Base-by-base conservation (phyloP, 345 rosid genomes). In the Limnanthes douglasii region DNA sequence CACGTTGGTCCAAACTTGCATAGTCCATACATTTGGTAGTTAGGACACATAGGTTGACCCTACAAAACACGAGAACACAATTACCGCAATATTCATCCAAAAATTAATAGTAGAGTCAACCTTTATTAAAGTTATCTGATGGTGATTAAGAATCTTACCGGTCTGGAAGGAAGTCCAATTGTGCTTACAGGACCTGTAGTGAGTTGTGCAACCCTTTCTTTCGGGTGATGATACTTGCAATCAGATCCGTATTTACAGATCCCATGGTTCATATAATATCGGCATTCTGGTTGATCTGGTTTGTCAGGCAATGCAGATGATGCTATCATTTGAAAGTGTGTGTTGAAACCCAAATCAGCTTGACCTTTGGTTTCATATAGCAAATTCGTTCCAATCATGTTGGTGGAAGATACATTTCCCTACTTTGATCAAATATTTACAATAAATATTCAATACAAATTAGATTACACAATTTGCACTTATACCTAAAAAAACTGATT, bases 181-280 rank as follows among this genome's bases (percentile, higher is more conserved):
- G 64, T 62, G 37, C 58, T 62, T 11, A 54, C 19, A 51, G 28
- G 39, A 51, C 27, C 67, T 15, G 54, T 48, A 25, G 51, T 41
- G 14, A 60, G 36, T 29, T 62, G 83, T 39, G 53, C 49, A 50
- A 64, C 56, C 59, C 69, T 70, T 57, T 81, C 88, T 38, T 61
- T 71, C 7, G 85, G 94, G 67, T 77, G 94, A 56, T 65, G 75
- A 64, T 65, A 81, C 70, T 73, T 76, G 84, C 94, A 76, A 31
- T 71, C 81, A 48, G 70, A 56, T 53, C 94, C 94, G 27, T 73
- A 77, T 58, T 73, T 81, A 70, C 88, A 76, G 4, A 72, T 60
- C 24, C 94, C 88, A 4, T 57, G 70, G 60, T 56, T 81, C 88
- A 76, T 70, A 52, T 54, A 81, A 56, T 59, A 65, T 23, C 84